Evolutionary conservation across 2,329 filamentous ascomycete species (phyloP).

Genomic region (Pseudodiploospora longispora): DNA sequence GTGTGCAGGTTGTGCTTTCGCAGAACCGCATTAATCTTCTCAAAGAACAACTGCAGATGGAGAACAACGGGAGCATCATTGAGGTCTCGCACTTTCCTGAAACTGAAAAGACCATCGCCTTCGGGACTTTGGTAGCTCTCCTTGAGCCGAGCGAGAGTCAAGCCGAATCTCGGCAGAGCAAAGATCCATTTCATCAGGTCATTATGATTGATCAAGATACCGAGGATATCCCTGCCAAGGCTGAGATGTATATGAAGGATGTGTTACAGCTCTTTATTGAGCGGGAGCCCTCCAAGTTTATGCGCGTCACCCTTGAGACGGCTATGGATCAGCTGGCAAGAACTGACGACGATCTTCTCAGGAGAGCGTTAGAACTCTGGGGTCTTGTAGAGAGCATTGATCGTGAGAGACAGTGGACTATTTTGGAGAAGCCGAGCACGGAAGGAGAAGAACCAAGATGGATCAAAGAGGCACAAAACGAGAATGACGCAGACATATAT

Average conservation of each 20-base stretch:
- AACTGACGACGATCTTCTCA: slow-evolving; percentile 46
- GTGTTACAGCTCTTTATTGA: slow-evolving; percentile 50
- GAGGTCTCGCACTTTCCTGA: slow-evolving; percentile 54
- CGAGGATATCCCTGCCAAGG: slow-evolving; percentile 50
- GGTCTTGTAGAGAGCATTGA: slow-evolving; percentile 58
- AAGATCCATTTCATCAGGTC: slow-evolving; percentile 26
- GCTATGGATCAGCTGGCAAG: slow-evolving; percentile 38
- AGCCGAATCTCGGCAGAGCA: slow-evolving; percentile 25
- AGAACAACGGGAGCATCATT: slow-evolving; percentile 41
- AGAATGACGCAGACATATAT: slow-evolving; percentile 48
- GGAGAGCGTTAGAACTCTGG: slow-evolving; percentile 55
- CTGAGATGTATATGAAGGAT: slow-evolving; percentile 53
- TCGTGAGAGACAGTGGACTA: slow-evolving; percentile 54
- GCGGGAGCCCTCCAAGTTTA: slow-evolving; percentile 52
- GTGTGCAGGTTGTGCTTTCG: slow-evolving; percentile 54
- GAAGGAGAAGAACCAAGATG: slow-evolving; percentile 33
- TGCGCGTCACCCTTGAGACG: slow-evolving; percentile 50
- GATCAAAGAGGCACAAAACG: slow-evolving; percentile 40
- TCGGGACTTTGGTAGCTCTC: slow-evolving; percentile 25
- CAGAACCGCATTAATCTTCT: slow-evolving; percentile 50
- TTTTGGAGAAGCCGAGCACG: slow-evolving; percentile 38
- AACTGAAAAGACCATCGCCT: slow-evolving; percentile 33
- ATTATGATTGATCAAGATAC: slow-evolving; percentile 54
- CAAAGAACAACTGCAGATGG: slow-evolving; percentile 42
- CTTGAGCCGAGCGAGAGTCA: slow-evolving; percentile 29